A percentile compares a stretch with the other conserved stretches of the same genome.
These are phyloP conservation scores for Hibiscus tridactylites DNA, from an alignment of 345 rosid species.

Conservation along the genomic window DNA sequence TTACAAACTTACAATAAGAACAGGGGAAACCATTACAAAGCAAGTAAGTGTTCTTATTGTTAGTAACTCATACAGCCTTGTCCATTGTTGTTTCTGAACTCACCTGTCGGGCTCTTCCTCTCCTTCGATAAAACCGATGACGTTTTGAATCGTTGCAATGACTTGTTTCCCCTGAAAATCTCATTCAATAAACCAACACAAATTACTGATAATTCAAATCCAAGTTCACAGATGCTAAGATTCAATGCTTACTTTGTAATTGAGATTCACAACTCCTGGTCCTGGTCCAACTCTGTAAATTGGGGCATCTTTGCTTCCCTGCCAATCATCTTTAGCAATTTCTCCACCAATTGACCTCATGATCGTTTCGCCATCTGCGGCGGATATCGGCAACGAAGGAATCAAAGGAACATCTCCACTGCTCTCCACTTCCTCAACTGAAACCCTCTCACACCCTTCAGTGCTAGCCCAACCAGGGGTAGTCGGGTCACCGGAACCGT, in stretches of 20 bases:
- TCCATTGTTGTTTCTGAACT: slow-evolving; percentile 7
- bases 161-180: slow-evolving; percentile 51
- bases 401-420: slow-evolving; percentile 47
- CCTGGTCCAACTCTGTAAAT: slow-evolving; percentile 66
- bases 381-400: slow-evolving; percentile 72
- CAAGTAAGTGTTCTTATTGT: neutral
- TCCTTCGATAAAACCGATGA: slow-evolving; percentile 71
- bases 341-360: slow-evolving; percentile 45
- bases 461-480: slow-evolving; percentile 86
- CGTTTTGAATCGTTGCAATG: slow-evolving; percentile 62
- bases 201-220: neutral
- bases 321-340: slow-evolving; percentile 49
- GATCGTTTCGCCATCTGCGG: slow-evolving; percentile 58
- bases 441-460: slow-evolving; percentile 62
- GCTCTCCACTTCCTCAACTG: slow-evolving; percentile 46
- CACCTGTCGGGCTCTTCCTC: slow-evolving; percentile 79
- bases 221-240: neutral
- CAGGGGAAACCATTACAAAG: neutral
- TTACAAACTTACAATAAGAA: too few relatives aligned
- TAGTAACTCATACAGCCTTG: too few relatives aligned
- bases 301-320: slow-evolving; percentile 51
- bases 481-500: slow-evolving; percentile 57
- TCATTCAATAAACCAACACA: neutral
- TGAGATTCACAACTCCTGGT: slow-evolving; percentile 56
- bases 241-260: slow-evolving; percentile 39